Percentiles rank a stretch among this genome's conserved stretches.
These are phyloP conservation scores for Gypsophila paniculata DNA, from an alignment of 179 eudicot genomes.

Conservation along the genomic window DNA sequence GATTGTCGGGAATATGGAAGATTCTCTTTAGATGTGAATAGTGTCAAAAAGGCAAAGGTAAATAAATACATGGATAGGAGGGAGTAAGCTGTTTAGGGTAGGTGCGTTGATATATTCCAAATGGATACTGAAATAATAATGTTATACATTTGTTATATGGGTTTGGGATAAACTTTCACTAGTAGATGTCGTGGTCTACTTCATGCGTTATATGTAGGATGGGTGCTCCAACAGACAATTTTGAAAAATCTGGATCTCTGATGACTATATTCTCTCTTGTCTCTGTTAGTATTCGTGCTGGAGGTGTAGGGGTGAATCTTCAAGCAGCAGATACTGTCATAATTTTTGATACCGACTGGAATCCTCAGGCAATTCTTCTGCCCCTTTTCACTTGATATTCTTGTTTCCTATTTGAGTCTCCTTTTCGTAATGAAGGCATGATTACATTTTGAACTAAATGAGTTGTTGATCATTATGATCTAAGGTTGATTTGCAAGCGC, in stretches of 20 bases:
- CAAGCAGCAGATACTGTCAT: slow-evolving; percentile 99
- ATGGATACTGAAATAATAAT: neutral
- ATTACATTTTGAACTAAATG: slow-evolving; percentile 3
- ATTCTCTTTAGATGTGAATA: no score
- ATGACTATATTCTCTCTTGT: slow-evolving; percentile 8
- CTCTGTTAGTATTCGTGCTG: slow-evolving; percentile 82
- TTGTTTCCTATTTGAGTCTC: neutral
- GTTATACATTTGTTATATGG: neutral
- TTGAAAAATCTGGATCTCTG: neutral
- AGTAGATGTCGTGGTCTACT: neutral
- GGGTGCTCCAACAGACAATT: neutral
- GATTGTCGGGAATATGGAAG: no score
- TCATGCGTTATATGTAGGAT: neutral
- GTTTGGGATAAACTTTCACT: neutral
- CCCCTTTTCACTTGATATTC: neutral
- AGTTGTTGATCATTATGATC: slow-evolving; percentile 17
- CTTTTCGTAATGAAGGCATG: slow-evolving; percentile 4
- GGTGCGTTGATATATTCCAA: neutral
- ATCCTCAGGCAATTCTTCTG: slow-evolving; percentile 70
- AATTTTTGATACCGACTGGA: slow-evolving; percentile 99
- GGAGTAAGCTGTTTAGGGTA: neutral
- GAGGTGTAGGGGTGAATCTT: slow-evolving; percentile 99
- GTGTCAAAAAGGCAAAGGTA: no score
- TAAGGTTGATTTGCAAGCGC: slow-evolving; percentile 99
- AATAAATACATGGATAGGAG: no score